A percentile compares a stretch with the other conserved stretches of the same genome.
Conservation (phyloP, 2,329 filamentous ascomycete species). For the Monosporascus sp. region DNA sequence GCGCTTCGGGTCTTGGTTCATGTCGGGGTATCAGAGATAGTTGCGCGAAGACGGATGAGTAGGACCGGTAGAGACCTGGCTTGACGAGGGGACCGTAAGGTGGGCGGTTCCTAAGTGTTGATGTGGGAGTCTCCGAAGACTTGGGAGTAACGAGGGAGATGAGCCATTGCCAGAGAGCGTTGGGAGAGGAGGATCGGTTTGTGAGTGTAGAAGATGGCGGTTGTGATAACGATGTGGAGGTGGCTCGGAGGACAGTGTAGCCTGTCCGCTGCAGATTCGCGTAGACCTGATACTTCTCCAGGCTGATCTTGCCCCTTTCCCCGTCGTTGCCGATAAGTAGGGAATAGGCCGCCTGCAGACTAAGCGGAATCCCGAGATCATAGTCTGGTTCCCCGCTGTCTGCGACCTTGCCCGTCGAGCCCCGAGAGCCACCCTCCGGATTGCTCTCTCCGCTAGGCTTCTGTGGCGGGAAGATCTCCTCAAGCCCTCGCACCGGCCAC, state of each 20-base stretch:
- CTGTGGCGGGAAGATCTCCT: conserved; percentile 39
- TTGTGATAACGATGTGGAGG: conserved; percentile 24
- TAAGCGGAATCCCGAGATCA: conserved; percentile 73
- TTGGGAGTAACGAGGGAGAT: conserved; percentile 37
- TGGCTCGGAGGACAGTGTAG: conserved; percentile 73
- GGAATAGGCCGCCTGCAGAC: conserved; percentile 84
- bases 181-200: conserved; percentile 4
- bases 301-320: conserved; percentile 53
- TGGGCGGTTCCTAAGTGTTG: conserved; percentile 17
- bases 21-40: conserved; percentile 70
- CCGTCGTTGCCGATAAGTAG: conserved; percentile 70
- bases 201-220: conserved; percentile 7
- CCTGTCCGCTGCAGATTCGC: conserved; percentile 76
- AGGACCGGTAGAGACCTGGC: conserved; percentile 62
- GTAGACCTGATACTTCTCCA: conserved; percentile 87
- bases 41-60: conserved; percentile 68
- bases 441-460: conserved; percentile 22
- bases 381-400: conserved; percentile 33
- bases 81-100: conserved; percentile 54
- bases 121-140: not conserved
- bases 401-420: not conserved
- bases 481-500: conserved; percentile 62
- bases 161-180: conserved; percentile 49
- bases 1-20: conserved; percentile 42
- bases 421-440: not conserved